These are phyloP conservation scores for Microcera coccophila DNA, from an alignment of 2,329 filamentous ascomycete species.

Conservation along the genomic window DNA sequence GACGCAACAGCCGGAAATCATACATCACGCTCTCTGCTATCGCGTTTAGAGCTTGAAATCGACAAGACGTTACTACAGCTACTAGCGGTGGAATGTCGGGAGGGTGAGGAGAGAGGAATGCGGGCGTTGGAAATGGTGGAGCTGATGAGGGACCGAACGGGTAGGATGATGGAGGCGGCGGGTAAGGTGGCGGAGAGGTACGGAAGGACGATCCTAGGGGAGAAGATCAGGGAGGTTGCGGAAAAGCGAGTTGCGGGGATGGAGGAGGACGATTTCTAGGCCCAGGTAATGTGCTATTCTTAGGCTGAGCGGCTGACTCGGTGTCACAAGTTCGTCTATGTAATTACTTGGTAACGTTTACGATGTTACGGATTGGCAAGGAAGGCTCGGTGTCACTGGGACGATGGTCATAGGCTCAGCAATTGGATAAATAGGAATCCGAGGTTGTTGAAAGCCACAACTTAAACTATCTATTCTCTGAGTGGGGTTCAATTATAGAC, in stretches of 20 bases:
- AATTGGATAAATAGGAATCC: too few species aligned
- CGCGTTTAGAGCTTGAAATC: conserved; percentile 72
- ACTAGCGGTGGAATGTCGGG: conserved; percentile 82
- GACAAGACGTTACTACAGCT: conserved; percentile 89
- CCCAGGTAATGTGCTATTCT: too few species aligned
- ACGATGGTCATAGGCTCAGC: too few species aligned
- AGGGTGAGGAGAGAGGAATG: conserved; percentile 91
- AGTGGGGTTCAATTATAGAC: too few species aligned
- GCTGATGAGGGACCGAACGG: conserved; percentile 78
- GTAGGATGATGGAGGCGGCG: conserved; percentile 88
- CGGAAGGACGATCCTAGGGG: conserved; percentile 71
- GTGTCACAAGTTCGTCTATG: too few species aligned
- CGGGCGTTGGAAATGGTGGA: conserved; percentile 86
- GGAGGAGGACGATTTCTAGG: conserved; percentile 51
- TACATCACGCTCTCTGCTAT: conserved; percentile 63
- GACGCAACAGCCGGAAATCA: conserved; percentile 57
- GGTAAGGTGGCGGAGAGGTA: conserved; percentile 86
- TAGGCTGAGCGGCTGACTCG: too few species aligned
- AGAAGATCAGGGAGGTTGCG: conserved; percentile 85
- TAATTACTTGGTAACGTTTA: too few species aligned
- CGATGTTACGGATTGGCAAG: too few species aligned
- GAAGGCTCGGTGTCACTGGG: too few species aligned
- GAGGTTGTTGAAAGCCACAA: too few species aligned
- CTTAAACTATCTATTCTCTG: too few species aligned
- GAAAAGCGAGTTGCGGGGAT: conserved; percentile 63